Conservation (phyloP, 179 eudicot species). For the Amaranthus tricolor region DNA sequence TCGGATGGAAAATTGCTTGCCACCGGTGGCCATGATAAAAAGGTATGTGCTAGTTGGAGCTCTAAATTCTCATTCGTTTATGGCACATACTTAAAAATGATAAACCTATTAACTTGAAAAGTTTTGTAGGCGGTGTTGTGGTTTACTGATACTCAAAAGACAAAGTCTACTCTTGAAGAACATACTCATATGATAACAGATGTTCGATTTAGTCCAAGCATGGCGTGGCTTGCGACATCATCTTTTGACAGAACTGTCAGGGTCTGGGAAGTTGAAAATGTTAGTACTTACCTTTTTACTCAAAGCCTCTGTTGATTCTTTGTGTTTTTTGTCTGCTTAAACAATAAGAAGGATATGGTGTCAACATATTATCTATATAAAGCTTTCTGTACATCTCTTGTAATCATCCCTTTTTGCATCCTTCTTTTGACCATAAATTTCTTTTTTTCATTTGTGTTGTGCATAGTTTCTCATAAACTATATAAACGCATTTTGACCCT, state of each 20-base stretch:
- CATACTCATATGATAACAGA: slow-evolving; percentile 82
- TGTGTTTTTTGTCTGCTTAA: neutral
- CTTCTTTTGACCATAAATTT: neutral
- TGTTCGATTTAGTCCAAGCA: slow-evolving; percentile 93
- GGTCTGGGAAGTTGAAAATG: slow-evolving; percentile 98
- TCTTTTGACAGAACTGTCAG: slow-evolving; percentile 94
- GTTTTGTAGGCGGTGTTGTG: slow-evolving; percentile 80
- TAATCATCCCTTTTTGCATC: neutral
- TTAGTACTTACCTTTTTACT: slow-evolving; percentile 37
- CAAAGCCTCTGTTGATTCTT: neutral
- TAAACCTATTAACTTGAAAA: slow-evolving; percentile 12
- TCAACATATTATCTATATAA: no score
- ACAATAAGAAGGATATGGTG: neutral
- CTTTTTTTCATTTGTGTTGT: neutral
- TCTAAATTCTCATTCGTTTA: neutral
- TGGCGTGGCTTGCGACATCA: slow-evolving; percentile 88
- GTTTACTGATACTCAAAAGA: slow-evolving; percentile 74
- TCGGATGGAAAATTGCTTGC: slow-evolving; percentile 96
- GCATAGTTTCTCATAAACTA: neutral
- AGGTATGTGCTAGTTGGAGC: slow-evolving; percentile 38
- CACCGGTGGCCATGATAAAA: slow-evolving; percentile 97
- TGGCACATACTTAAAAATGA: neutral
- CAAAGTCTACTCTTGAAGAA: slow-evolving; percentile 79
- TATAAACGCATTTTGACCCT: neutral
- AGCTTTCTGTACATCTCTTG: neutral